phyloP scores from a whole-genome alignment of 106 monocot species.

The Vanilla planifolia region DNA sequence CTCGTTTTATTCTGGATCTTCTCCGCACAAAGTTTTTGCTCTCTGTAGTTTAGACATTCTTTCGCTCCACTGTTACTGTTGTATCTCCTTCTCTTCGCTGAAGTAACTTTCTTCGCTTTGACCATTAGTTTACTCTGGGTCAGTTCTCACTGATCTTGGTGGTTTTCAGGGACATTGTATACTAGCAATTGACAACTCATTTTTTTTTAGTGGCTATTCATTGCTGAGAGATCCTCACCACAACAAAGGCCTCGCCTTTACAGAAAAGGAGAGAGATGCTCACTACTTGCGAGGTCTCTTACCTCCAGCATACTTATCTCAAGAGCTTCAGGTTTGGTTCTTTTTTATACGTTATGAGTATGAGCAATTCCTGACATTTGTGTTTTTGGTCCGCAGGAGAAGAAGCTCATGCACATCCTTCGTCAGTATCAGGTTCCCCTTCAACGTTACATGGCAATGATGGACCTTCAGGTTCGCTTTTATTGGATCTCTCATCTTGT shows the following conservation, averaged over 20 bases:
- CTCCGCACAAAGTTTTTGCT: too few relatives aligned
- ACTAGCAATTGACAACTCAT: too few relatives aligned
- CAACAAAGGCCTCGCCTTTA: conserved; percentile 90
- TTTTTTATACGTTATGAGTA: background rate
- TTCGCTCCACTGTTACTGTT: too few relatives aligned
- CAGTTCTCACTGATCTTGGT: too few relatives aligned
- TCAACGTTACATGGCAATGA: conserved; percentile 80
- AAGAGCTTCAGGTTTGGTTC: conserved; percentile 60
- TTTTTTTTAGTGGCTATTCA: conserved; percentile 69
- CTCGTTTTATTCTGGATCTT: too few relatives aligned
- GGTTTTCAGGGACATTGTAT: too few relatives aligned
- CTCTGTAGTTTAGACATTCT: too few relatives aligned
- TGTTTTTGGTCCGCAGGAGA: conserved; percentile 31
- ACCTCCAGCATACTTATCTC: conserved; percentile 45
- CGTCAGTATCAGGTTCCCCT: conserved; percentile 75
- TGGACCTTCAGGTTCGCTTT: conserved; percentile 72
- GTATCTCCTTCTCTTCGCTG: too few relatives aligned
- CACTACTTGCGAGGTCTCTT: conserved; percentile 84
- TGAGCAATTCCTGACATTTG: background rate
- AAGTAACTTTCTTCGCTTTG: too few relatives aligned
- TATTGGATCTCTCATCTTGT: background rate
- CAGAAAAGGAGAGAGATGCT: conserved; percentile 75
- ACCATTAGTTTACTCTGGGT: too few relatives aligned
- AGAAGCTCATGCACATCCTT: conserved; percentile 72
- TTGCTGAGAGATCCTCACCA: conserved; percentile 85